phyloP scores from a whole-genome alignment of 768 basidiomycete genomes.

The Auricularia auricula-judae region DNA sequence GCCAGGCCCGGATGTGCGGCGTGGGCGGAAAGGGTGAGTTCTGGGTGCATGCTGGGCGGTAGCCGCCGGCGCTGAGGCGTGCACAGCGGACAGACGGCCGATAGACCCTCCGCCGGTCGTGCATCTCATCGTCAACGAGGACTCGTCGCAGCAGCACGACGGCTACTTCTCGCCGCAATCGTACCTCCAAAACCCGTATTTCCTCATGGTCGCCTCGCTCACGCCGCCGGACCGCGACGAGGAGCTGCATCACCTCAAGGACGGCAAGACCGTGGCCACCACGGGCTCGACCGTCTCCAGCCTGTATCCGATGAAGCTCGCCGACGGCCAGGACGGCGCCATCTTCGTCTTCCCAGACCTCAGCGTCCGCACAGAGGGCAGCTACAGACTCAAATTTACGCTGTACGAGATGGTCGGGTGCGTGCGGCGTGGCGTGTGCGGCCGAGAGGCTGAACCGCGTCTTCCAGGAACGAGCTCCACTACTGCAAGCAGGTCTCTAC shows the following conservation, averaged over 20 bases:
- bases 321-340: constrained; percentile 62
- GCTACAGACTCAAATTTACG: constrained; percentile 65
- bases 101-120: constrained; percentile 96
- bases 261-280: constrained; percentile 84
- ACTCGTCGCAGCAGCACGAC: constrained; percentile 21
- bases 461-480: constrained; percentile 61
- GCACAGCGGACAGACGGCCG: constrained; percentile 79
- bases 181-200: constrained; percentile 85
- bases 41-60: neutral
- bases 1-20: constrained; percentile 69
- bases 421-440: constrained; percentile 22
- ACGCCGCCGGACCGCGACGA: constrained; percentile 83
- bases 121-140: constrained; percentile 73
- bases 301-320: constrained; percentile 80
- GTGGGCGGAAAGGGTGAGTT: constrained; percentile 66
- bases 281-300: constrained; percentile 86
- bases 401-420: constrained; percentile 90
- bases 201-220: constrained; percentile 89
- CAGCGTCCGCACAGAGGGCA: constrained; percentile 84
- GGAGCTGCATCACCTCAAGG: constrained; percentile 84
- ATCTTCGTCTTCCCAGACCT: constrained; percentile 97
- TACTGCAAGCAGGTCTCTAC: constrained; percentile 89
- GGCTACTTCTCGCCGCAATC: constrained; percentile 36
- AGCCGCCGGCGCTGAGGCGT: neutral
- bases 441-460: neutral